Evolutionary conservation across 352 stramenopile species (phyloP).

Genomic region (Phytophthora quininea): DNA sequence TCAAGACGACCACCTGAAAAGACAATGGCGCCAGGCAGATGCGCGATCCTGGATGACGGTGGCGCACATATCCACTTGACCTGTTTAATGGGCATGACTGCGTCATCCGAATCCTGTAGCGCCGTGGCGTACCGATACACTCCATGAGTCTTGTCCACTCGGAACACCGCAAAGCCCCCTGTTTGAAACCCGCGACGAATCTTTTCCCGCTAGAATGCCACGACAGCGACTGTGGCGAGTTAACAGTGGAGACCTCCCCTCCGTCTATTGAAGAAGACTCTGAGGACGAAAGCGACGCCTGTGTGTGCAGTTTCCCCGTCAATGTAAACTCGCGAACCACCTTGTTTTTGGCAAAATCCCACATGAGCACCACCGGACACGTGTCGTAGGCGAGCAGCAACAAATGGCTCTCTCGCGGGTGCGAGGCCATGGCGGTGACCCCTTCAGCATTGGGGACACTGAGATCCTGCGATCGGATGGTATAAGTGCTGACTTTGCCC

Average conservation of each 20-base stretch:
- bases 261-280: slow-evolving; percentile 17
- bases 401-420: slow-evolving; percentile 69
- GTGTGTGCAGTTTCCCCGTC: slow-evolving; percentile 25
- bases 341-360: slow-evolving; percentile 75
- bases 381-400: slow-evolving; percentile 70
- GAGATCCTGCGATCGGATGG: slow-evolving; percentile 56
- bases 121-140: slow-evolving; percentile 32
- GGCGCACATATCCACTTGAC: slow-evolving; percentile 72
- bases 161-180: slow-evolving; percentile 68
- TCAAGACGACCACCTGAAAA: slow-evolving; percentile 43
- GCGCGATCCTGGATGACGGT: slow-evolving; percentile 54
- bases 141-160: slow-evolving; percentile 60
- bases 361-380: slow-evolving; percentile 53
- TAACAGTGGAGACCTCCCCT: slow-evolving; percentile 22
- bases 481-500: slow-evolving; percentile 68
- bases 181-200: slow-evolving; percentile 73
- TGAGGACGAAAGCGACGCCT: slow-evolving; percentile 15
- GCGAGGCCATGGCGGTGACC: slow-evolving; percentile 56
- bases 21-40: slow-evolving; percentile 59
- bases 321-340: slow-evolving; percentile 50
- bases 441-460: slow-evolving; percentile 23
- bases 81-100: slow-evolving; percentile 36
- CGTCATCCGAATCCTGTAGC: slow-evolving; percentile 3
- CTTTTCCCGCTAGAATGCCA: slow-evolving; percentile 83
- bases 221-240: slow-evolving; percentile 62